phyloP scores from a whole-genome alignment of 306 rosid genomes.

The Quercus aquifolioides region DNA sequence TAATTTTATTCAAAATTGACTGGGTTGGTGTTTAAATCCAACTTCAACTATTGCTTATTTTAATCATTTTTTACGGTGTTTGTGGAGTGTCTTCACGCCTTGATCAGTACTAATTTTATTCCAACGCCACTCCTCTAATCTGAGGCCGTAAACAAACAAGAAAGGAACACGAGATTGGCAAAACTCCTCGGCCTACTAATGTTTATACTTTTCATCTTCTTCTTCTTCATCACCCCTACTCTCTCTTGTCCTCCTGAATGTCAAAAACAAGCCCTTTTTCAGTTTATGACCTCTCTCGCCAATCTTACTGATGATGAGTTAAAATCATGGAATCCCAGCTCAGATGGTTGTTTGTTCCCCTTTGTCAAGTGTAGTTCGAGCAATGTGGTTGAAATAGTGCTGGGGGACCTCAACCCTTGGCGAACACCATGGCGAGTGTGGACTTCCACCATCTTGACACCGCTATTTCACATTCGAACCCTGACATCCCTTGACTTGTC shows the following conservation, averaged over 20 bases:
- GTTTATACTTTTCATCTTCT: neutral
- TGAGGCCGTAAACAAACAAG: too few relatives aligned
- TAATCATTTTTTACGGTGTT: too few relatives aligned
- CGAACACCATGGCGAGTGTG: too few relatives aligned
- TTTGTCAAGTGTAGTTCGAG: constrained; percentile 7
- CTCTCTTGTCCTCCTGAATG: constrained; percentile 2
- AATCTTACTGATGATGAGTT: neutral
- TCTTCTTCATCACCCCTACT: neutral
- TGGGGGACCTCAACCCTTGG: too few relatives aligned
- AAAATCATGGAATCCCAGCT: constrained; percentile 27
- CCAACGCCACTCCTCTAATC: too few relatives aligned
- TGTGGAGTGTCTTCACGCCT: too few relatives aligned
- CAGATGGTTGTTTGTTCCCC: constrained; percentile 23
- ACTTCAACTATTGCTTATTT: too few relatives aligned
- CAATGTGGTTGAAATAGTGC: too few relatives aligned
- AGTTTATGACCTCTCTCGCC: neutral
- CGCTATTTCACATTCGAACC: constrained; percentile 15
- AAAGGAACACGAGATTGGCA: neutral
- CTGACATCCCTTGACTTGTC: constrained; percentile 20
- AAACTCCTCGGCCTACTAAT: neutral
- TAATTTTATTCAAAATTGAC: too few relatives aligned
- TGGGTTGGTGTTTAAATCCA: too few relatives aligned
- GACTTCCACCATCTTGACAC: too few relatives aligned
- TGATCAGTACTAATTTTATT: too few relatives aligned
- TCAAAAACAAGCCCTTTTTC: neutral